Base-by-base conservation (phyloP, 2,329 filamentous ascomycete species). In the Pezicula neosporulosa region DNA sequence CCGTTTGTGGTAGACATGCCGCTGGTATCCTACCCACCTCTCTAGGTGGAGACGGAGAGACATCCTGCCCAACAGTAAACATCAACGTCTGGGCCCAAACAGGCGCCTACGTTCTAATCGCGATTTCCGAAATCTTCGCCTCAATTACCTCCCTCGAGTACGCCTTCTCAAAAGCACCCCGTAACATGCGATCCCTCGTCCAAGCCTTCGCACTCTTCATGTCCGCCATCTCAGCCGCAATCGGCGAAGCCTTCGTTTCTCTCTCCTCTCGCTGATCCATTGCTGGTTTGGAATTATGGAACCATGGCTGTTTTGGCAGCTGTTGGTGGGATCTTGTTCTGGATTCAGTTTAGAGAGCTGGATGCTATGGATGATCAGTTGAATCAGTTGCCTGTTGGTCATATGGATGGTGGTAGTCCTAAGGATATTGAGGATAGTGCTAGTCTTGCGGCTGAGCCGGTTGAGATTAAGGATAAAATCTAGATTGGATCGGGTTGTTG, bases 161-260 rank as follows among this genome's bases (percentile, higher is more conserved):
- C 57, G 88, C 88, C 33, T 91, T 84, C 72, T 85, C 84, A 66
- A 89, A 90, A 70, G 86, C 87, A 0, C 88, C 88, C 24, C 82
- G 80, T 63, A 90, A 90, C 73, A 92, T 92, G 88, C 85, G 86
- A 58, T 87, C 84, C 1, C 76, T 91, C n/a, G 86, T 92, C 60
- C 77, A 80, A 68, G 80, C 81, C 18, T 74, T 90, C 61, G 84
- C 84, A 63, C 76, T 90, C 37, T 85, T 87, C 72, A 89, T 82
- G 77, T 84, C 76, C 28, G 87, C 86, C 51, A 76, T 91, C 58
- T 82, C 83, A 1, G 76, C 83, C 28, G 86, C 87, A 35, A 71
- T 91, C 46, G 85, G 84, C n/a, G 82, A 89, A 71, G 85, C 84
- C 1, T 77, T 88, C 37, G 79, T 81, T 7, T 72, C 79, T 0